Evolutionary conservation across 768 basidiomycete species (phyloP), one percentile per base, ranked within the genome.

Genomic region (Mycena galopus): DNA sequence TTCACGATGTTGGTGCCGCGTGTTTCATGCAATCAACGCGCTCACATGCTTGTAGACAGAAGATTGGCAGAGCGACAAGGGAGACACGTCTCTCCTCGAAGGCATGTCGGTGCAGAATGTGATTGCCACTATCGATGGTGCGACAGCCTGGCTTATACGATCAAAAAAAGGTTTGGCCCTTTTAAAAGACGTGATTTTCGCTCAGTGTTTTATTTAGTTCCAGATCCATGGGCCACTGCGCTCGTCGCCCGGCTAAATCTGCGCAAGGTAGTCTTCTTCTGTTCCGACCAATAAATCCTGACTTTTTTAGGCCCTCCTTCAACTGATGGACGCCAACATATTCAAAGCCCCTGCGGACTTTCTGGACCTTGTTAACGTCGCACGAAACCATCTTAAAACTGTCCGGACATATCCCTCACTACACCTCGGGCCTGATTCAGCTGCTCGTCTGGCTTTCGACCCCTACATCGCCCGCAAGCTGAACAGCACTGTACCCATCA

Each of bases 61-160:
- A 85, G 95, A 96, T 76, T 95, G 94, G 92, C 94, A 95, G 79
- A 88, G 93, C 68, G 96, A 98, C 73, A 96, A 96, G 82, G 93
- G 91, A 76, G 95, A 95, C 23, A 86, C 97, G 0, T 89, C 91
- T 0, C 84, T 97, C 6, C 84, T 92, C 12, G 94, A 96, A 81
- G 85, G 87, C 9, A 79, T 91, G 30, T 86, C 90, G 21, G 87
- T 89, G 21, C 83, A 84, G 57, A 86, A 87, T 67, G 80, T 94
- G 29, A 69, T 92, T 9, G 79, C 83, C 21, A 83, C 85, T 64
- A 80, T 96, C 19, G 90, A 94, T 47, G 85, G 88, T 16, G 93
- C 94, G 0, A 84, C 86, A 17, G 72, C 78, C 25, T 96, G 94
- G 93, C 78, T 96, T 6, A 79, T 82, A 6, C 78, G 79, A 12